Evolutionary conservation across 768 basidiomycete species (phyloP).

Genomic region (Trichaptum fuscoviolaceum): DNA sequence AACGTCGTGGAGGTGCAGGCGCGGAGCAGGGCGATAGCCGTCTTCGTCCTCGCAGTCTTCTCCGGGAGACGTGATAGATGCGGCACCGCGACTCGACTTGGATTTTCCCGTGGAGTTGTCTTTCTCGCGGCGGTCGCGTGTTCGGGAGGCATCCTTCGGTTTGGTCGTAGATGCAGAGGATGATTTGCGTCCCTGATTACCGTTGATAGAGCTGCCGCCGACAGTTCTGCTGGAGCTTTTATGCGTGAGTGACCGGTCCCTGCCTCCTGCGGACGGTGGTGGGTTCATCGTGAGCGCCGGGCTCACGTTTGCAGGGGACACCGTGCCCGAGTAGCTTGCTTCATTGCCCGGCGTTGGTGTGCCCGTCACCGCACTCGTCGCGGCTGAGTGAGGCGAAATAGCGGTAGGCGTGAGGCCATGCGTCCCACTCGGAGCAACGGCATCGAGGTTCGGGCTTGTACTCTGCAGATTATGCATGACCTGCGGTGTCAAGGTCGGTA

Average conservation of each 20-base stretch:
- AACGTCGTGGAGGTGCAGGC: constrained; percentile 58
- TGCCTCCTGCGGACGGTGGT: background rate
- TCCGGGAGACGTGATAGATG: background rate
- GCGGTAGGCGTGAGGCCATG: background rate
- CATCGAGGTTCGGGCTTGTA: background rate
- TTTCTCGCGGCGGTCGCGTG: constrained; percentile 3
- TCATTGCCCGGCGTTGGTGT: background rate
- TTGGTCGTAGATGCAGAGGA: background rate
- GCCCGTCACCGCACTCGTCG: background rate
- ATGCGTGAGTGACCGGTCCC: background rate
- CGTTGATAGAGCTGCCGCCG: background rate
- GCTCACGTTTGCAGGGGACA: background rate
- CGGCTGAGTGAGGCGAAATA: background rate
- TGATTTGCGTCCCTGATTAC: background rate
- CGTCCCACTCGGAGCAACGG: background rate
- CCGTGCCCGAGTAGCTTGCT: background rate
- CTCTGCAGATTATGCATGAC: background rate
- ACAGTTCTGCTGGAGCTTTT: background rate
- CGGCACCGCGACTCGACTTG: background rate
- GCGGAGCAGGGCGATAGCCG: constrained; percentile 5
- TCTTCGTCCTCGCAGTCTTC: background rate
- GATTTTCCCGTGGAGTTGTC: background rate
- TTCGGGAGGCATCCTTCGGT: background rate
- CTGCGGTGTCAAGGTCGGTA: background rate
- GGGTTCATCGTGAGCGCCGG: background rate